Evolutionary conservation across 2,329 filamentous ascomycete species (phyloP).

Genomic region (Botrytis hyacinthi): DNA sequence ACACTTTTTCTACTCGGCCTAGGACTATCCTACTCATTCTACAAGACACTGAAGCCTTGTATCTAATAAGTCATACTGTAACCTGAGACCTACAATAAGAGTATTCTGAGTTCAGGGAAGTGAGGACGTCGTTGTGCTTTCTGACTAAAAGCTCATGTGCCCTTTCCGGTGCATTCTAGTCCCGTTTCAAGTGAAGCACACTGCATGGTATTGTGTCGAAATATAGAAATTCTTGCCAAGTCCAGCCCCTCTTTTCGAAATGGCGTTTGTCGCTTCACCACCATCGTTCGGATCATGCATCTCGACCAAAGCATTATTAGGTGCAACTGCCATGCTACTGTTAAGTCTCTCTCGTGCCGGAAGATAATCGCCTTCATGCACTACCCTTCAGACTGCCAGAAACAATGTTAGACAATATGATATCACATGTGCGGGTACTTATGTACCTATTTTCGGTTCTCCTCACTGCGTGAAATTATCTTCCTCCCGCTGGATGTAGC

Average conservation of each 20-base stretch:
- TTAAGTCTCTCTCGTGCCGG: not conserved
- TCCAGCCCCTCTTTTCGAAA: not conserved
- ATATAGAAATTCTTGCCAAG: not conserved
- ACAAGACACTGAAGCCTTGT: not conserved
- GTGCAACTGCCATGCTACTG: not conserved
- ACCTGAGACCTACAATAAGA: not conserved
- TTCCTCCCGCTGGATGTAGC: constrained; percentile 10
- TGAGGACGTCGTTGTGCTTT: not conserved
- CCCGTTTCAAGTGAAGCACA: constrained; percentile 18
- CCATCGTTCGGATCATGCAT: not conserved
- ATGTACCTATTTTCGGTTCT: constrained; percentile 7
- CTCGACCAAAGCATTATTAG: constrained; percentile 5
- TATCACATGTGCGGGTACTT: constrained; percentile 15
- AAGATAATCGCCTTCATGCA: constrained; percentile 9
- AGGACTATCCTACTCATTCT: not conserved
- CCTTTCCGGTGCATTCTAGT: not conserved
- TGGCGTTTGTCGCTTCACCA: not conserved
- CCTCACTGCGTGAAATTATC: constrained; percentile 13
- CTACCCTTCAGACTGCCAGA: not conserved
- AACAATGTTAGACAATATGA: not conserved
- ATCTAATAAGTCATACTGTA: not conserved
- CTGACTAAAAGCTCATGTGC: not conserved
- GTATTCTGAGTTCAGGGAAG: not conserved
- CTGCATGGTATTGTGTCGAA: not conserved
- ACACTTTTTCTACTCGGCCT: not conserved